These are phyloP conservation scores for Zoysia matrella DNA, from an alignment of 202 grass and related monocot genomes.

Conservation along the genomic window DNA sequence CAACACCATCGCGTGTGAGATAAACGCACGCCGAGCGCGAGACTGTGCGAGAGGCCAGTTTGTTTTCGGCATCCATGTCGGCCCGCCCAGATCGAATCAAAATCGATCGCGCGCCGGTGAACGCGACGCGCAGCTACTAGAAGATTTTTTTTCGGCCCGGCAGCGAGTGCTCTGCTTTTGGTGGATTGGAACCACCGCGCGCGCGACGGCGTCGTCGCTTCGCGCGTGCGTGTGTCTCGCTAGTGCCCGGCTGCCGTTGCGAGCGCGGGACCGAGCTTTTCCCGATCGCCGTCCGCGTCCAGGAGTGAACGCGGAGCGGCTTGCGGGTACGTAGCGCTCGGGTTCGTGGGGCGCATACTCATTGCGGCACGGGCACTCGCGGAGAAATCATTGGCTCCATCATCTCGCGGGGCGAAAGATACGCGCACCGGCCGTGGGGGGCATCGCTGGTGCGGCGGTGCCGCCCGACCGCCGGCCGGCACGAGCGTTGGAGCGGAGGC, in stretches of 20 bases:
- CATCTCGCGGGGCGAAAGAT: not conserved
- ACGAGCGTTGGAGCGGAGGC: not conserved
- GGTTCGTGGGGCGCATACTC: slow-evolving; percentile 1
- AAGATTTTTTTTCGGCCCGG: not conserved
- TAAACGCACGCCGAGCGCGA: too few species aligned
- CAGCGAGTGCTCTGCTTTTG: slow-evolving; percentile 11
- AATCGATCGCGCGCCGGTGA: not conserved
- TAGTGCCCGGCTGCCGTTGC: slow-evolving; percentile 14
- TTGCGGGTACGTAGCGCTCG: not conserved
- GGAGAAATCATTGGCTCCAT: slow-evolving; percentile 12
- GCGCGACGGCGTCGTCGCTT: not conserved
- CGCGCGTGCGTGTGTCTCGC: not conserved
- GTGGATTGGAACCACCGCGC: too few species aligned
- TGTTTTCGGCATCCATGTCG: not conserved
- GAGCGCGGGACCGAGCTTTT: not conserved
- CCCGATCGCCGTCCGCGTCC: not conserved
- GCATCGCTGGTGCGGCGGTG: slow-evolving; percentile 23
- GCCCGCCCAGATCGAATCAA: not conserved
- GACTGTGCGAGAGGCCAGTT: not conserved
- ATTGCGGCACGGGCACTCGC: not conserved
- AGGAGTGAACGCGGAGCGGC: slow-evolving; percentile 13
- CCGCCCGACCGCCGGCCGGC: slow-evolving; percentile 6
- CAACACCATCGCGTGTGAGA: too few species aligned
- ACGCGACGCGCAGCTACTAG: not conserved
- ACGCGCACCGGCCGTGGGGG: not conserved